These are phyloP conservation scores for Yarrowia yakushimensis DNA, from an alignment of 805 yeast genomes.

Conservation along the genomic window DNA sequence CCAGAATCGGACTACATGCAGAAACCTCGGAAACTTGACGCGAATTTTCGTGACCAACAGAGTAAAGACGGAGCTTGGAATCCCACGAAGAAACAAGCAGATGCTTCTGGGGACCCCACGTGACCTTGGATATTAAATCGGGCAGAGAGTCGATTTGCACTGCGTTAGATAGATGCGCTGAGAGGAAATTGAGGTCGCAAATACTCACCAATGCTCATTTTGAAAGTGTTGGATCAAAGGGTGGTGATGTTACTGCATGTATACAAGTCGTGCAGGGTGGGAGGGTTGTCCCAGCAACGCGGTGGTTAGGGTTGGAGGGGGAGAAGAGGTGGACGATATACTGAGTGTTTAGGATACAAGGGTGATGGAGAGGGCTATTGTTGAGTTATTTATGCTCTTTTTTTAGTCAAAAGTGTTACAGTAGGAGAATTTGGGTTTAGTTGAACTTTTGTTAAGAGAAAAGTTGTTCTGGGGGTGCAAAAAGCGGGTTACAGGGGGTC, in stretches of 20 bases:
- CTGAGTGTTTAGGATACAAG: no score
- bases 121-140: slow-evolving; percentile 46
- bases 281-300: no score
- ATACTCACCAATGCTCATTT: slow-evolving; percentile 10
- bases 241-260: background rate
- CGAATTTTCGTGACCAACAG: slow-evolving; percentile 33
- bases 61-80: slow-evolving; percentile 46
- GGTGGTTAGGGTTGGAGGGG: background rate
- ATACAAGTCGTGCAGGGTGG: background rate
- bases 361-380: no score
- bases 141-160: slow-evolving; percentile 31
- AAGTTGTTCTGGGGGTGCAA: no score
- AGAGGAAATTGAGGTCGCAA: background rate
- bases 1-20: slow-evolving; percentile 38
- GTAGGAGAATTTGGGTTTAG: no score
- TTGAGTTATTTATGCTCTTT: no score
- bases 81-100: slow-evolving; percentile 60
- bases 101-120: slow-evolving; percentile 42
- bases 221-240: background rate
- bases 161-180: background rate
- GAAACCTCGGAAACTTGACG: slow-evolving; percentile 28
- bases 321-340: background rate
- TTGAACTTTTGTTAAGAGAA: no score
- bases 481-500: no score
- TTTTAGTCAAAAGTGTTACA: no score